A percentile compares a stretch with the other conserved stretches of the same genome.
Evolutionary conservation across 1,139 yeast species (phyloP).

Genomic region (Zygoascus meyerae): DNA sequence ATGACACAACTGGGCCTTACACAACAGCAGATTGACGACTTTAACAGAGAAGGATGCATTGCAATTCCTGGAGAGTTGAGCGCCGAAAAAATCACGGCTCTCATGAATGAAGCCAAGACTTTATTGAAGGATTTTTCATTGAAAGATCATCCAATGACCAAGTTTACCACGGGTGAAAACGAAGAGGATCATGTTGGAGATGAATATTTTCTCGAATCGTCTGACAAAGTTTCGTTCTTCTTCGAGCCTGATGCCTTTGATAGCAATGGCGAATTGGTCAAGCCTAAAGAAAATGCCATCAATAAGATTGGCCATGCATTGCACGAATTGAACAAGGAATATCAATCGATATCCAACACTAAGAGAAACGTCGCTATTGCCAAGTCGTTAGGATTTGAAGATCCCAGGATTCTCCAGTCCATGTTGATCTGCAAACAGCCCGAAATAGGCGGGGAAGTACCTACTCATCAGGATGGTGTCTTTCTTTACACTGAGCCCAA

Average conservation of each 20-base stretch:
- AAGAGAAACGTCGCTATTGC: constrained; percentile 50
- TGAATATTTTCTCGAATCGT: constrained; percentile 60
- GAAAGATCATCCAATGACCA: constrained; percentile 61
- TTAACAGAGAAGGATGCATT: constrained; percentile 55
- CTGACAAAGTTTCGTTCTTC: constrained; percentile 64
- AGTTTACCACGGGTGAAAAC: constrained; percentile 57
- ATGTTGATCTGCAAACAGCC: constrained; percentile 83
- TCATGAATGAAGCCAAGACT: constrained; percentile 42
- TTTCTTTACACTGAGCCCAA: constrained; percentile 69
- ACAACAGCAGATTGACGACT: constrained; percentile 32
- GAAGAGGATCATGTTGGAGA: constrained; percentile 62
- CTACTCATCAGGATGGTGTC: constrained; percentile 73
- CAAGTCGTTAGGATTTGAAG: constrained; percentile 46
- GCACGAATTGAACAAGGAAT: constrained; percentile 51
- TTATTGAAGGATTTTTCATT: constrained; percentile 49
- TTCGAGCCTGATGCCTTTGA: constrained; percentile 66
- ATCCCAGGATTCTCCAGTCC: constrained; percentile 70
- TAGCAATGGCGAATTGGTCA: constrained; percentile 41
- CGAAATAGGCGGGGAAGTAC: constrained; percentile 66
- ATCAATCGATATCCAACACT: constrained; percentile 47
- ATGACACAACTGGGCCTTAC: constrained; percentile 19
- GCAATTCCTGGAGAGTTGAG: constrained; percentile 52
- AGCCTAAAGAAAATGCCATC: constrained; percentile 53
- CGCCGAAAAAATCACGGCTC: constrained; percentile 36
- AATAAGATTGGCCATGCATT: constrained; percentile 79